Percentiles rank a stretch among this genome's conserved stretches.
phyloP scores from a whole-genome alignment of 208 protist genomes.

The Trypanosoma lewisi region DNA sequence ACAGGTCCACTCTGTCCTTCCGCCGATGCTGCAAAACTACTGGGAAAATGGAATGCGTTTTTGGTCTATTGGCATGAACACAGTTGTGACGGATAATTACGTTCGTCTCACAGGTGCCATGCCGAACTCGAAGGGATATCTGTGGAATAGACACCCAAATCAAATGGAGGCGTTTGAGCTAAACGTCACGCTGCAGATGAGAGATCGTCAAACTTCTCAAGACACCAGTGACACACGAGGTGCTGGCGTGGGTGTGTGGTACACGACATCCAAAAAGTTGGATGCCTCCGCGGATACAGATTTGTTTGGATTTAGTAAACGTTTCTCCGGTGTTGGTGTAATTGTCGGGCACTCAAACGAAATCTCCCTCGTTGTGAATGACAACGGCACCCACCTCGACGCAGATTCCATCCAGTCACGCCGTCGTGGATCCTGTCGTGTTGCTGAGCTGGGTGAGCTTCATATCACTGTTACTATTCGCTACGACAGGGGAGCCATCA shows the following conservation, averaged over 20 bases:
- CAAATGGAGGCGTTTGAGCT: constrained; percentile 36
- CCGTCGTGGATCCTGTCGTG: constrained; percentile 23
- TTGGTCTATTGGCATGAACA: constrained; percentile 44
- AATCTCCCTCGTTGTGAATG: constrained; percentile 28
- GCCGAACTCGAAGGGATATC: constrained; percentile 26
- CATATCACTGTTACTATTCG: constrained; percentile 38
- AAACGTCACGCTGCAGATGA: constrained; percentile 38
- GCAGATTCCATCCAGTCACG: not conserved
- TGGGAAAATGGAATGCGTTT: constrained; percentile 45
- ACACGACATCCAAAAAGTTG: constrained; percentile 24
- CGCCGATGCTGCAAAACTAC: constrained; percentile 47
- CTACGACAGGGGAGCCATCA: constrained; percentile 13
- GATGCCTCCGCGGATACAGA: constrained; percentile 17
- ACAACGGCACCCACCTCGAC: constrained; percentile 13
- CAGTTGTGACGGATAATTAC: constrained; percentile 46
- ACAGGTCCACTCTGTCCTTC: constrained; percentile 43
- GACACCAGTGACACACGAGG: not conserved
- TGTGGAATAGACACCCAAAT: constrained; percentile 50
- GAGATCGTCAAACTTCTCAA: constrained; percentile 5
- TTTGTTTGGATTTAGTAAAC: constrained; percentile 39
- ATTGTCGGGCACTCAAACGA: constrained; percentile 37
- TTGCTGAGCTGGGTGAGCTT: constrained; percentile 22
- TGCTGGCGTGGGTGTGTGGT: constrained; percentile 42
- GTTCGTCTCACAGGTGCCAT: constrained; percentile 34
- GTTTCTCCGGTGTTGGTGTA: constrained; percentile 46